Conservation (phyloP, 1,139 yeast species). For the Yamadazyma blattariae region DNA sequence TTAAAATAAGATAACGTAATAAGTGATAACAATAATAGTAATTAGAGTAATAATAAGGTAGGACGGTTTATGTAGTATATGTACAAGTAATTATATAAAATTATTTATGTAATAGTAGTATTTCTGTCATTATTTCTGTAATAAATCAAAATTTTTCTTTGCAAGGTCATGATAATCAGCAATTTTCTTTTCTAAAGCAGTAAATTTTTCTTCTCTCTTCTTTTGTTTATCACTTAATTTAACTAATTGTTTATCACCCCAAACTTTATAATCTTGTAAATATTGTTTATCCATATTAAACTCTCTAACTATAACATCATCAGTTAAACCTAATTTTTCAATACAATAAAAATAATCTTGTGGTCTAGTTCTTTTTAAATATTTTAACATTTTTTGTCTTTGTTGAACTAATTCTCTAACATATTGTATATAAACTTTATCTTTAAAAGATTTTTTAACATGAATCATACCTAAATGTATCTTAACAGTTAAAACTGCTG, state of each 20-base stretch:
- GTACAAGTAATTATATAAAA: too few species aligned
- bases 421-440: slow-evolving; percentile 62
- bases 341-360: slow-evolving; percentile 82
- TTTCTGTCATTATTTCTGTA: neutral
- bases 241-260: slow-evolving; percentile 58
- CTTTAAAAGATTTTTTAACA: slow-evolving; percentile 70
- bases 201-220: slow-evolving; percentile 31
- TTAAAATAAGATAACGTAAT: too few species aligned
- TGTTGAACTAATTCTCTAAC: slow-evolving; percentile 84
- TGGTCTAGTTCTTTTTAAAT: slow-evolving; percentile 76
- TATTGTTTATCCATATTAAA: slow-evolving; percentile 82
- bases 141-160: slow-evolving; percentile 30
- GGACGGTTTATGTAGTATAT: neutral
- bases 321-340: slow-evolving; percentile 83
- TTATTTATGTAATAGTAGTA: slow-evolving; percentile 1
- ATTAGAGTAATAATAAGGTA: neutral
- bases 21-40: neutral
- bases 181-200: slow-evolving; percentile 42
- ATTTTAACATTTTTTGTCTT: slow-evolving; percentile 79
- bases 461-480: slow-evolving; percentile 80
- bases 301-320: slow-evolving; percentile 72
- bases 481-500: slow-evolving; percentile 81
- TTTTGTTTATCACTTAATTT: slow-evolving; percentile 42
- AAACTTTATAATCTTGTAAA: slow-evolving; percentile 81
- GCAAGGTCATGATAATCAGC: slow-evolving; percentile 40